These are phyloP conservation scores for Cladochytrium replicatum DNA, from an alignment of 192 early-diverging fungal species.

Conservation along the genomic window DNA sequence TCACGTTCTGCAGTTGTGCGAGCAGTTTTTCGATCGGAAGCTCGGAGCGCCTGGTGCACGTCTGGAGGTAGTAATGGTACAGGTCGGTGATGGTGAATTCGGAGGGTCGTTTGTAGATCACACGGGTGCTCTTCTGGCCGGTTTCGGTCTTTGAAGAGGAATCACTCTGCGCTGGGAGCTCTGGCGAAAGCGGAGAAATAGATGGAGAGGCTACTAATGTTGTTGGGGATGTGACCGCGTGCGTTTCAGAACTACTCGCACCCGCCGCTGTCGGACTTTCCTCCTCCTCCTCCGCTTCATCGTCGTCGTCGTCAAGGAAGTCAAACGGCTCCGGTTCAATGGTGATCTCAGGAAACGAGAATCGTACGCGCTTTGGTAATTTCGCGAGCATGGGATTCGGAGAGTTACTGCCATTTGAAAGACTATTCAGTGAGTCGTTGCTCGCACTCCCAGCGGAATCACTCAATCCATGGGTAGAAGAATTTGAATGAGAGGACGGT, in stretches of 20 bases:
- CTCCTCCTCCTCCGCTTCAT: background rate
- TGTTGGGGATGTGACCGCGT: background rate
- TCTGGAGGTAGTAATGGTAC: no score
- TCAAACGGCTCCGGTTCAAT: slow-evolving; percentile 12
- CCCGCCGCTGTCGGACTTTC: background rate
- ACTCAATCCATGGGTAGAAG: background rate
- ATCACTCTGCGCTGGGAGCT: background rate
- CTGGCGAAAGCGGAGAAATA: background rate
- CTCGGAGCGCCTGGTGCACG: no score
- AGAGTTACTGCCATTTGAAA: background rate
- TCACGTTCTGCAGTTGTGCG: no score
- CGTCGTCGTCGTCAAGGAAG: slow-evolving; percentile 4
- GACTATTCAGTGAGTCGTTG: background rate
- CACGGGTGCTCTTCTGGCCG: no score
- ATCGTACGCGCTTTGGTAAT: slow-evolving; percentile 18
- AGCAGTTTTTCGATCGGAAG: no score
- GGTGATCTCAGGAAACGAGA: slow-evolving; percentile 24
- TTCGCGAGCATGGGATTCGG: background rate
- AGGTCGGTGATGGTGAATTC: no score
- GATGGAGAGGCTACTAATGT: background rate
- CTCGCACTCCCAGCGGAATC: background rate
- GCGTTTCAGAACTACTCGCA: background rate
- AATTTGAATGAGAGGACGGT: background rate
- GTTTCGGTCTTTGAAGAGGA: no score
- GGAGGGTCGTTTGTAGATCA: no score